phyloP scores from a whole-genome alignment of 2,329 filamentous ascomycete species.

The Neurospora sp. region DNA sequence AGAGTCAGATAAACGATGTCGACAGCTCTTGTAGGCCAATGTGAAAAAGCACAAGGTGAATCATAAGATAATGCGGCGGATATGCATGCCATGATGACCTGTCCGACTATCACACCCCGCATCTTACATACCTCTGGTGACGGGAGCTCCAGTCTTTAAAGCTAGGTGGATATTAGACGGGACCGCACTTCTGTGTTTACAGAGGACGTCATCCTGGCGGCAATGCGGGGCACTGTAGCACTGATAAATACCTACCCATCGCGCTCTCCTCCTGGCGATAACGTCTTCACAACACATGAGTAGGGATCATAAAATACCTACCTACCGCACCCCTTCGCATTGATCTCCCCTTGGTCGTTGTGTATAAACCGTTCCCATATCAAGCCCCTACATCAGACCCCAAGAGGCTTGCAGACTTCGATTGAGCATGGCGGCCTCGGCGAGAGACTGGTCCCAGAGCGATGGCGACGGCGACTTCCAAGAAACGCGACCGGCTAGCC shows the following conservation, averaged over 20 bases:
- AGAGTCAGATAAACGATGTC: not conserved
- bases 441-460: not conserved
- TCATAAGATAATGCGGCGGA: not conserved
- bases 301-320: not conserved
- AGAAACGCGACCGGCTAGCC: conserved; percentile 46
- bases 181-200: not conserved
- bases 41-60: too few relatives aligned
- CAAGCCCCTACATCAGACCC: not conserved
- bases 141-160: not conserved
- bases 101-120: not conserved
- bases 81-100: not conserved
- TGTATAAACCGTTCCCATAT: not conserved
- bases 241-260: not conserved
- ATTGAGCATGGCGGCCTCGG: not conserved
- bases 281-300: not conserved
- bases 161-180: not conserved
- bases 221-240: not conserved
- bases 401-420: not conserved
- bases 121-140: not conserved
- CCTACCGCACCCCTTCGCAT: not conserved
- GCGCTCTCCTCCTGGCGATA: not conserved
- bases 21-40: not conserved
- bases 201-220: not conserved
- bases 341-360: not conserved
- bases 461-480: not conserved